Evolutionary conservation across 2,329 filamentous ascomycete species (phyloP), one percentile per base, ranked within the genome.

Genomic region (Phaeosphaeriaceae sp.): DNA sequence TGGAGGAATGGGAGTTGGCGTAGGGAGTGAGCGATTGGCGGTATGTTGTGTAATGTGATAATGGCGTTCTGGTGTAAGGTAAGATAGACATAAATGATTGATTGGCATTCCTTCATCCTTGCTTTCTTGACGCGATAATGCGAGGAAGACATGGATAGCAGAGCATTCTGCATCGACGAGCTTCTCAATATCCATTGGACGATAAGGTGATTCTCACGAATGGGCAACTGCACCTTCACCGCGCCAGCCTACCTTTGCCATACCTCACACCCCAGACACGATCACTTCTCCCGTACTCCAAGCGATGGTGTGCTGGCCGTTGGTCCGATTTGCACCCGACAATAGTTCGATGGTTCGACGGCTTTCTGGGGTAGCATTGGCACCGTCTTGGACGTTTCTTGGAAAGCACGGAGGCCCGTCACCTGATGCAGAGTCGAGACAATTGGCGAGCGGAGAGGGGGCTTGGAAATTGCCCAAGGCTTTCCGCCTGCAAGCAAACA

Each of bases 291-390:
- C 31, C 31, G 31, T 36, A 36, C 6, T 36, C 9, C 11, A 3
- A 11, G 13, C 13, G 9, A 36, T 36, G 31, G 13, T 36, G 31
- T 36, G 31, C 31, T 36, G 3, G 9, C 31, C 31, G 11, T 36
- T 36, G 31, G 31, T 13, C 31, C 31, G 13, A 15, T 7, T 13
- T 31, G 13, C 7, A 36, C 6, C 31, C 31, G 31, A 36, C 13
- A 3, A 36, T 51, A 33, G 36, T 33, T 42, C 33, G 25, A 15
- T 51, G 21, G 48, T 27, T n/a, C n/a, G n/a, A n/a, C n/a, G n/a
- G n/a, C 20, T 22, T 41, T 42, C 48, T 51, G 48, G 48, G 48
- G 48, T 42, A 36, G 42, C 48, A 51, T 51, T 51, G 48, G 48
- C 48, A 25, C n/a, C 19, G 31, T 41, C 48, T 51, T 51, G 48